Evolutionary conservation across 1,139 yeast genomes (phyloP).

Genomic region (Blastobotrys buckinghamii): DNA sequence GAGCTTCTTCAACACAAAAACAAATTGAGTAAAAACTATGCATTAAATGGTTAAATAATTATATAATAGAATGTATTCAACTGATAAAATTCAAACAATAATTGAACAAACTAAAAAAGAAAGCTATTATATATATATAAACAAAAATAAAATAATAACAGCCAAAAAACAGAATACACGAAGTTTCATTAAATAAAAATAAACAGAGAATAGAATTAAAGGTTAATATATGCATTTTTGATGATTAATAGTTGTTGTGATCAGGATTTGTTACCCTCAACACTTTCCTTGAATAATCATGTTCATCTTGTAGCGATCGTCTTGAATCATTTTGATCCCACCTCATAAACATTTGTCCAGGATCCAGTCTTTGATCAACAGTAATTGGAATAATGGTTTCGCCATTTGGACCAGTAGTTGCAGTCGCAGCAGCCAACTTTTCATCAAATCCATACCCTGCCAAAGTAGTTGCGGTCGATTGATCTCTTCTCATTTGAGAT

Average conservation of each 20-base stretch:
- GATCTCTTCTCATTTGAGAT: conserved; percentile 19
- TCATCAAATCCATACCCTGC: conserved; percentile 26
- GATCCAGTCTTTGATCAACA: conserved; percentile 66
- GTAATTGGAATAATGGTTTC: conserved; percentile 37
- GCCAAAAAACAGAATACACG: no score
- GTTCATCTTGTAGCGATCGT: conserved; percentile 64
- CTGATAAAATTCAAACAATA: no score
- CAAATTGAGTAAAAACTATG: no score
- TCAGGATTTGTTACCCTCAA: conserved; percentile 63
- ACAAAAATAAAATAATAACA: not conserved
- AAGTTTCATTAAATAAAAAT: not conserved
- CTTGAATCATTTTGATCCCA: conserved; percentile 51
- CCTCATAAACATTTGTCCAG: conserved; percentile 52
- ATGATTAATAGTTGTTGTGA: not conserved
- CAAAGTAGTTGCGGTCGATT: conserved; percentile 23
- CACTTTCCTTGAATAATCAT: conserved; percentile 66
- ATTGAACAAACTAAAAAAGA: not conserved
- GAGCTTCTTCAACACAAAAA: no score
- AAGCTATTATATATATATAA: not conserved
- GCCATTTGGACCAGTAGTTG: conserved; percentile 5
- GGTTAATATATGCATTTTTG: no score
- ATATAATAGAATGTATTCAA: no score
- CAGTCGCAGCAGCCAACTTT: conserved; percentile 12
- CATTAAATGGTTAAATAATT: no score
- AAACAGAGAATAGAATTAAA: not conserved